Base-by-base conservation (phyloP, 768 basidiomycete genomes). In the Russula foetens region DNA sequence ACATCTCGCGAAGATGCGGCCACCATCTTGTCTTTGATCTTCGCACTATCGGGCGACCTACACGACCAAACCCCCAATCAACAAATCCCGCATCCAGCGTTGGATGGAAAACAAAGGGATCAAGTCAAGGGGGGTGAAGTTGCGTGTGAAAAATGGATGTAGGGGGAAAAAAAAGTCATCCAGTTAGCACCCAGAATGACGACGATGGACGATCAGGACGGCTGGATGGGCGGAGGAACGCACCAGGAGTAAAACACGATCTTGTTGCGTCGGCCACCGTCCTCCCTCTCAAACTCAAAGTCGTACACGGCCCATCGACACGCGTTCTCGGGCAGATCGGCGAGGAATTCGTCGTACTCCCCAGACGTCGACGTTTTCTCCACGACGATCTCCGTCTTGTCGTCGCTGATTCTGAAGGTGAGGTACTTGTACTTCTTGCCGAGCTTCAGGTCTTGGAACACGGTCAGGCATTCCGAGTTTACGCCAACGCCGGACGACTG, bases 241-340 rank as follows among this genome's bases (percentile, higher is more conserved):
- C 70, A 97, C 96, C 96, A 99, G 50, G 83, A 81, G 70, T 84
- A 69, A 71, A 98, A 95, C 66, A 78, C 73, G 59, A 98, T 77
- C 79, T 97, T 98, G 78, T 85, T 92, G 74, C 94, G 81, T 75
- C 81, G 85, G 39, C 89, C 89, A 54, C 78, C 87, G 9, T 77
- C 85, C 57, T 80, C 84, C 70, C 80, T 83, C 76, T 86, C 81
- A 68, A 80, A 98, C 67, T 90, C 86, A 63, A 95, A 86, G 72
- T 98, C 94, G 69, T 93, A 96, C 24, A 98, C 81, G n/a, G 88
- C 95, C 83, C 85, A 99, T 74, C 89, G 78, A 69, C 88, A 90
- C 62, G 87, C 82, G 29, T 68, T 68, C 70, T 86, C 81, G 1
- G 95, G 93, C 58, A 98, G 78, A 67, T 86, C 82, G 1, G 39